Base-by-base conservation (phyloP, 768 basidiomycete species). In the Amanita jacksonii region DNA sequence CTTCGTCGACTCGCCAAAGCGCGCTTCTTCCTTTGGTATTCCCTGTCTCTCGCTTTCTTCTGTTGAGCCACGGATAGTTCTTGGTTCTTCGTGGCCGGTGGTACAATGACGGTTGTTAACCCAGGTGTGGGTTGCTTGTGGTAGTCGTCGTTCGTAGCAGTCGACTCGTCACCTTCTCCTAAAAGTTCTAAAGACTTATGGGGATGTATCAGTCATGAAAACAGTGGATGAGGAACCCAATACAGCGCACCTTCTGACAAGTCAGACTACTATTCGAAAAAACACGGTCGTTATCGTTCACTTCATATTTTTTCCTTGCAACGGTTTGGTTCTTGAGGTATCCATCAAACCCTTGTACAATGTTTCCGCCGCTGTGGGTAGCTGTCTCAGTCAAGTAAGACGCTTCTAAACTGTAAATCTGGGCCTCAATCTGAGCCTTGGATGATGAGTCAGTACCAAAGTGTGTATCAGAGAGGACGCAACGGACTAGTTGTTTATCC, bases 311-410 rank as follows among this genome's bases (percentile, higher is more conserved):
- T 56, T 81, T 72, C 53, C 85, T 68, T 5, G 73, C 77, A 7
- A 73, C 68, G 1, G 73, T 73, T 47, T 80, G 82, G 52, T 81
- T 81, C 62, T 90, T 91, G 46, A 90, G 74, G 57, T 89, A 91
- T 32, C 81, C 79, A 43, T 90, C 88, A 51, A 90, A 90, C 3
- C 88, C 88, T 53, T 82, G 82, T 28, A 91, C 82, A 42, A 91
- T 89, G 52, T 91, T 90, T 23, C 88, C 88, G 13, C 87, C 85
- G 52, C 77, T 80, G 49, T 83, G 80, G 0, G 69, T 67, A 1
- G 81, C 76, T 0, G 88, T 89, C 41, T 91, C 88, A 5, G 77
- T 75, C 27, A 91, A 67, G 60, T 90, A 91, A 3, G 71, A 63
- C 7, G 75, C 76, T 59, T 91, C 88, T 20, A 85, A 68, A 49